Conservation (phyloP, 257 asterid genomes). For the Cruciata laevipes region DNA sequence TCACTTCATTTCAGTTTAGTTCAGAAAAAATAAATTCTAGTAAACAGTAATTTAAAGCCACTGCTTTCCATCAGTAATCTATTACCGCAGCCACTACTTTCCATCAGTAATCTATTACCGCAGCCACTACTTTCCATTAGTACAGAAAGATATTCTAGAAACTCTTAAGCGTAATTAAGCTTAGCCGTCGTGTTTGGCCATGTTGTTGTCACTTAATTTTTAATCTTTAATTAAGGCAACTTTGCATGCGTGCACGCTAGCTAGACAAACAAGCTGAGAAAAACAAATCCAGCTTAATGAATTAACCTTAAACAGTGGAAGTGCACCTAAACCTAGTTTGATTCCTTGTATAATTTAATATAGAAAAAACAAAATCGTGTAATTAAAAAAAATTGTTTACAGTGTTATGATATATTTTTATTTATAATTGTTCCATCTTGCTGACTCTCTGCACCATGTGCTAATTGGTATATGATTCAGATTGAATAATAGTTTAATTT, state of each 20-base stretch:
- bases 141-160: too few relatives aligned
- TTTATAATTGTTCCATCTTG: background rate
- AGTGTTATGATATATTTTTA: background rate
- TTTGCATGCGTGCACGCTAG: slow-evolving; percentile 8
- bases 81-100: too few relatives aligned
- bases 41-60: too few relatives aligned
- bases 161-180: background rate
- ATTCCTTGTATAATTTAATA: background rate
- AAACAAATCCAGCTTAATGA: background rate
- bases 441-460: slow-evolving; percentile 14
- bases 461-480: background rate
- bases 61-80: too few relatives aligned
- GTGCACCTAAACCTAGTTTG: background rate
- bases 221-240: background rate
- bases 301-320: background rate
- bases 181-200: background rate
- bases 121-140: too few relatives aligned
- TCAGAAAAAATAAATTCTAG: too few relatives aligned
- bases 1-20: too few relatives aligned
- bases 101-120: too few relatives aligned
- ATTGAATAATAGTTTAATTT: too few relatives aligned
- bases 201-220: background rate
- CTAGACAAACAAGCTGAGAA: background rate
- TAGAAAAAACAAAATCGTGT: background rate
- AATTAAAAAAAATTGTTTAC: background rate